phyloP scores from a whole-genome alignment of 2,329 filamentous ascomycete genomes.

The Fusarium sp. region DNA sequence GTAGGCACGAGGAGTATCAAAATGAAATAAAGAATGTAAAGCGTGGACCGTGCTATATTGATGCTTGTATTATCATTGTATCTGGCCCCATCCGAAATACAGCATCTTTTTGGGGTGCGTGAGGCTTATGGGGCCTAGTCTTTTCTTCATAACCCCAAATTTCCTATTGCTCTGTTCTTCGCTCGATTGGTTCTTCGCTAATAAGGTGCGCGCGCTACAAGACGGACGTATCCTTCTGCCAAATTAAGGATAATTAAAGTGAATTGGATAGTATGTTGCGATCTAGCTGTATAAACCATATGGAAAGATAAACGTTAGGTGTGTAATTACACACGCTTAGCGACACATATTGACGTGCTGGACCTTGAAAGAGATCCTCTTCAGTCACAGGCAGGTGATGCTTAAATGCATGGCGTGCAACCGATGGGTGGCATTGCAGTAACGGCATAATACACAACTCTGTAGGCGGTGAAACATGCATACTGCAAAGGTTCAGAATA shows the following conservation, averaged over 20 bases:
- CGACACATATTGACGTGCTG: no score
- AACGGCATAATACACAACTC: slow-evolving; percentile 9
- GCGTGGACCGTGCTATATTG: not conserved
- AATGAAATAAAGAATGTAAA: not conserved
- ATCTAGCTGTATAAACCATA: not conserved
- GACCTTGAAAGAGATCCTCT: no score
- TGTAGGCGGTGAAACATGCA: slow-evolving; percentile 43
- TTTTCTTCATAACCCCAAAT: no score
- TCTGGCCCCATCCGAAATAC: not conserved
- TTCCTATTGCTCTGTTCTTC: no score
- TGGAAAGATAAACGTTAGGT: not conserved
- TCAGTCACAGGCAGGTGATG: no score
- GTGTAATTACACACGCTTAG: not conserved
- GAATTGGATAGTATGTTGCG: not conserved
- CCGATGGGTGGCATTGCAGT: slow-evolving; percentile 28
- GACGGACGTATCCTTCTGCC: no score
- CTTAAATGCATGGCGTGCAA: slow-evolving; percentile 5
- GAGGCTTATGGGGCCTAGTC: no score
- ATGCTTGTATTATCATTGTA: not conserved
- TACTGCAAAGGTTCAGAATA: slow-evolving; percentile 25
- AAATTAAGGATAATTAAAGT: not conserved
- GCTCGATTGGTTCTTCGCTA: no score
- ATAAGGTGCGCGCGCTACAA: no score
- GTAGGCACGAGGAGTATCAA: slow-evolving; percentile 2
- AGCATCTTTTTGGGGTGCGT: not conserved